Evolutionary conservation across 805 yeast genomes (phyloP), one percentile per base, ranked within the genome.

Genomic region (Wickerhamomyces chaumierensis): DNA sequence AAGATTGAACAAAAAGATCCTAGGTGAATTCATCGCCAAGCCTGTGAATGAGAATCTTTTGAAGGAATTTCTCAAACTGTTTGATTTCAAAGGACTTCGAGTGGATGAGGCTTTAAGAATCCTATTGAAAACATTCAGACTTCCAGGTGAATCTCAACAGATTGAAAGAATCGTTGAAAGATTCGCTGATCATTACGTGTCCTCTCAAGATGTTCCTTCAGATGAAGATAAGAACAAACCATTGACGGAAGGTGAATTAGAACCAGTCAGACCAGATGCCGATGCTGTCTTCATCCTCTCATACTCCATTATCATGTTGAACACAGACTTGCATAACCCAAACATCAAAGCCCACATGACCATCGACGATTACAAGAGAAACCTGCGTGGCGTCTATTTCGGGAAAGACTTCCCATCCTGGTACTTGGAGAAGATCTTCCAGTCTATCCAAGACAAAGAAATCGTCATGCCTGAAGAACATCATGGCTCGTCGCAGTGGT

Each of bases 381-480:
- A 90, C 52, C 63, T 92, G 44, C 70, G 84, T 45, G 95, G 95
- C 6, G 81, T 86, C 19, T 78, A 79, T 53, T 79, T 78, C 46
- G 73, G 74, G 17, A 69, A 71, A 29, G 92, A 88, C 58, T 88
- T 83, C 62, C 90, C 94, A 3, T 69, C 69, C 18, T 87, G 95
- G 83, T 90, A 86, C 53, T 65, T 90, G 44, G 77, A 79, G 42
- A 81, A 73, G 45, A 86, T 90, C 19, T 92, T 83, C 58, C 63
- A 71, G 19, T 81, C 94, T 1, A 88, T 92, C 39, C 71, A 75
- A 43, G 84, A 80, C 40, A 73, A 81, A 38, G 99, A 92, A 58
- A 92, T 92, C 45, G 85, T 92, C 36, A 84, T 94, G 88, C 97
- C 98, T 0, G 97, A 92, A 52, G 98, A 92, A 52, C 96, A 90